Evolutionary conservation across 306 rosid species (phyloP), one percentile per base, ranked within the genome.

Genomic region (Glycine soja): DNA sequence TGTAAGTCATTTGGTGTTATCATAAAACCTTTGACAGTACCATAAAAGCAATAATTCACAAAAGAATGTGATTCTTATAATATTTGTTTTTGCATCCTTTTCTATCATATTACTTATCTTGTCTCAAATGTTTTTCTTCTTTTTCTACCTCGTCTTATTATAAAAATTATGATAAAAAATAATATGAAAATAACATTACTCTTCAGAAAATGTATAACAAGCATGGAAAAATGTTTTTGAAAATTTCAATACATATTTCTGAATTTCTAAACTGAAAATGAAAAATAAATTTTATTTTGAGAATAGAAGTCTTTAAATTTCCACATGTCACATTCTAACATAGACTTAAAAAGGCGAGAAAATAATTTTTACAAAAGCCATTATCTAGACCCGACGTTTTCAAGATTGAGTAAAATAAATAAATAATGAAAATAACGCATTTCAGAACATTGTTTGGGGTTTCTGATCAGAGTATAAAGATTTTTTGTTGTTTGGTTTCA

Each of bases 31-130:
- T 68, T 12, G 48, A 34, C 51, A 72, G 81, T 72, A 50, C n/a
- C 10, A 59, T 32, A 43, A 61, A 76, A 71, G 76, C 56, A 58
- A 76, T 62, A 46, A 50, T 69, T 54, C 42, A 36, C 57, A 65
- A 64, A 74, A 47, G 32, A 58, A 58, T 58, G 14, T 9, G 8
- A 9, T 19, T 7, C 10, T 18, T 58, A 9, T 58, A 58, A 58
- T 58, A 18, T 58, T 57, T 58, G 8, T 58, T 18, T 8, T 58
- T 19, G 2, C 11, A 2, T 7, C 2, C 30, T 24, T 24, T 24
- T 24, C 30, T 24, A 24, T 24, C 30, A 24, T 24, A 24, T 24
- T 24, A 24, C 2, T 24, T 24, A 24, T 24, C 30, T 24, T 24
- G 30, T 24, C 30, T 24, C 30, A 24, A 1, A 24, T 24, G 30